Evolutionary conservation across 257 asterid genomes (phyloP).

Genomic region (Hygrophila difformis): DNA sequence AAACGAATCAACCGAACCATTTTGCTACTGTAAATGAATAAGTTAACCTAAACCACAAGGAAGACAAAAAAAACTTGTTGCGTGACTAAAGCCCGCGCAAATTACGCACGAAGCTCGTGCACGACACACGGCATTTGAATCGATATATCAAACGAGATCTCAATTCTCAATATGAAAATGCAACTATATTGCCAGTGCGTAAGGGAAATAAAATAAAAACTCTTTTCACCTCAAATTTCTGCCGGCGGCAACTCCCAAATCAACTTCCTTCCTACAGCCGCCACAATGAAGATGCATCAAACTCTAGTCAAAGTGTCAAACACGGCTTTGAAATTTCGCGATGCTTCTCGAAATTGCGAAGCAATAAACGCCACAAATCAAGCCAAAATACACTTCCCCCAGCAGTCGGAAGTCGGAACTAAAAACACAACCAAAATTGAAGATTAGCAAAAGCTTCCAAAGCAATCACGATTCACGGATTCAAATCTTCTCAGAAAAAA

Average conservation of each 20-base stretch:
- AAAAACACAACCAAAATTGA: constrained; percentile 8
- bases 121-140: constrained; percentile 1
- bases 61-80: background rate
- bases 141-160: background rate
- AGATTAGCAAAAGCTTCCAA: constrained; percentile 12
- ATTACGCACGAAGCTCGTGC: constrained; percentile 12
- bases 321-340: constrained; percentile 9
- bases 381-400: background rate
- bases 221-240: constrained; percentile 6
- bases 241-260: constrained; percentile 17
- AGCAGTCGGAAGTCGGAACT: too few relatives aligned
- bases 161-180: background rate
- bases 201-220: too few relatives aligned
- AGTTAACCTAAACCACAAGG: background rate
- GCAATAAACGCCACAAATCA: background rate
- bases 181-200: constrained; percentile 3
- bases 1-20: too few relatives aligned
- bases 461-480: constrained; percentile 23
- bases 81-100: constrained; percentile 2
- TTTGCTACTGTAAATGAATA: background rate
- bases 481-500: constrained; percentile 9
- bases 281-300: background rate
- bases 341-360: constrained; percentile 9
- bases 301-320: constrained; percentile 1
- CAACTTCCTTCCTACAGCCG: constrained; percentile 19